Conservation (phyloP, 352 stramenopile genomes). For the Globisporangium ultimum region DNA sequence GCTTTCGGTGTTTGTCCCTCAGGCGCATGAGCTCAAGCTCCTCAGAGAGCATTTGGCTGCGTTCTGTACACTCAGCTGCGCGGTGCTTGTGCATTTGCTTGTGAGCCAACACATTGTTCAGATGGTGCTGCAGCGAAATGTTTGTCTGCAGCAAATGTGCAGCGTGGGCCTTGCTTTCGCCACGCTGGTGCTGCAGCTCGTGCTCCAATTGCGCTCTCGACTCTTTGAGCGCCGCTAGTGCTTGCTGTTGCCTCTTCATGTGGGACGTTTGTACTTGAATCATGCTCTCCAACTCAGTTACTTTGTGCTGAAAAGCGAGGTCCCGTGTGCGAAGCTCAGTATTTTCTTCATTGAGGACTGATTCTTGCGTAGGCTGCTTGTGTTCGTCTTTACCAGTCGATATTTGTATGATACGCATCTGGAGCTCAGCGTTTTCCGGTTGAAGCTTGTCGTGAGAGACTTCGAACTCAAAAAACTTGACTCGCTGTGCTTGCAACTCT, state of each 20-base stretch:
- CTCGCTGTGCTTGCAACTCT: constrained; percentile 11
- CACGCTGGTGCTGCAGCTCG: constrained; percentile 9
- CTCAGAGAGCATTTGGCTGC: not conserved
- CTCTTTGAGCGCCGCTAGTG: constrained; percentile 21
- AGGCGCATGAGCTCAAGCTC: constrained; percentile 12
- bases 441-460: not conserved
- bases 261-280: constrained; percentile 18
- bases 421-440: constrained; percentile 2
- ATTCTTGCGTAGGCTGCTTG: not conserved
- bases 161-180: constrained; percentile 23
- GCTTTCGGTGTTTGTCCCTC: constrained; percentile 5
- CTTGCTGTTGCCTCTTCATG: constrained; percentile 25
- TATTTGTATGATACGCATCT: not conserved
- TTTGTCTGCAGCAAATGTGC: constrained; percentile 30
- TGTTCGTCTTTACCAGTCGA: not conserved
- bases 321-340: constrained; percentile 11
- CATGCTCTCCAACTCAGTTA: constrained; percentile 12
- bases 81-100: constrained; percentile 3
- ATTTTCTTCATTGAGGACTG: not conserved
- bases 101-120: constrained; percentile 4
- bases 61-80: constrained; percentile 12
- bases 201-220: not conserved
- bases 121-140: constrained; percentile 22
- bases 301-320: constrained; percentile 3
- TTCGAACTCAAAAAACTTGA: constrained; percentile 1